Conservation (phyloP, 2,329 filamentous ascomycete species). For the Diaporthe sp. region DNA sequence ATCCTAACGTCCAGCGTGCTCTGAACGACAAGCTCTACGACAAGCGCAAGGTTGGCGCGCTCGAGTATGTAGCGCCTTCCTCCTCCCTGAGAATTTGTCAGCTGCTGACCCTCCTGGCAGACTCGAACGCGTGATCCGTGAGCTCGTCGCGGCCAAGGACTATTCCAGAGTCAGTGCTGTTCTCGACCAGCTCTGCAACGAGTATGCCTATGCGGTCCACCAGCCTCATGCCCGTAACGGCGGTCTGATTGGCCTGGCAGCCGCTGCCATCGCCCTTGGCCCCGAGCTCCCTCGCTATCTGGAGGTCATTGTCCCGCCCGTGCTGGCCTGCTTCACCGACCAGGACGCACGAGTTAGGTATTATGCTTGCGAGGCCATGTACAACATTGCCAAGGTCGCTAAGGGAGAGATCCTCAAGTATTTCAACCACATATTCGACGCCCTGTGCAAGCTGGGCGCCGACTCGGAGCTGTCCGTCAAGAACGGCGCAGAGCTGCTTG, state of each 20-base stretch:
- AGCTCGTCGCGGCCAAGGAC: slow-evolving; percentile 82
- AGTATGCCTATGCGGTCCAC: slow-evolving; percentile 97
- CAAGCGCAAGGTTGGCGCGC: slow-evolving; percentile 94
- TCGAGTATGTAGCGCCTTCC: slow-evolving; percentile 77
- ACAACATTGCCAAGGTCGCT: slow-evolving; percentile 99
- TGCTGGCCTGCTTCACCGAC: slow-evolving; percentile 96
- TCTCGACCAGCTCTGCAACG: slow-evolving; percentile 95
- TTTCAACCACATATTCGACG: slow-evolving; percentile 99
- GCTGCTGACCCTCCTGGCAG: slow-evolving; percentile 58
- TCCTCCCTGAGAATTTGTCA: neutral
- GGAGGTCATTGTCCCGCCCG: slow-evolving; percentile 93
- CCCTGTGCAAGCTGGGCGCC: slow-evolving; percentile 95
- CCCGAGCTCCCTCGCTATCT: slow-evolving; percentile 92
- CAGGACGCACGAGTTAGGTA: slow-evolving; percentile 98
- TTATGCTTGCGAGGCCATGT: slow-evolving; percentile 99
- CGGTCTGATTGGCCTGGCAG: slow-evolving; percentile 93
- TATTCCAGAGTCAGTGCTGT: slow-evolving; percentile 86
- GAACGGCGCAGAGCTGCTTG: slow-evolving; percentile 95
- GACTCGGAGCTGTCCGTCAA: slow-evolving; percentile 98
- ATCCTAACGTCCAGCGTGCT: slow-evolving; percentile 87
- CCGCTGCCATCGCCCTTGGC: slow-evolving; percentile 94
- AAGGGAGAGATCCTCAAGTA: slow-evolving; percentile 97
- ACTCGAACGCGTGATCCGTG: slow-evolving; percentile 90
- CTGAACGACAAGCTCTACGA: slow-evolving; percentile 99
- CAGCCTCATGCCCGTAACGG: slow-evolving; percentile 97